Conservation (phyloP, 495 filamentous ascomycete genomes). For the Ascodesmis nigricans region DNA sequence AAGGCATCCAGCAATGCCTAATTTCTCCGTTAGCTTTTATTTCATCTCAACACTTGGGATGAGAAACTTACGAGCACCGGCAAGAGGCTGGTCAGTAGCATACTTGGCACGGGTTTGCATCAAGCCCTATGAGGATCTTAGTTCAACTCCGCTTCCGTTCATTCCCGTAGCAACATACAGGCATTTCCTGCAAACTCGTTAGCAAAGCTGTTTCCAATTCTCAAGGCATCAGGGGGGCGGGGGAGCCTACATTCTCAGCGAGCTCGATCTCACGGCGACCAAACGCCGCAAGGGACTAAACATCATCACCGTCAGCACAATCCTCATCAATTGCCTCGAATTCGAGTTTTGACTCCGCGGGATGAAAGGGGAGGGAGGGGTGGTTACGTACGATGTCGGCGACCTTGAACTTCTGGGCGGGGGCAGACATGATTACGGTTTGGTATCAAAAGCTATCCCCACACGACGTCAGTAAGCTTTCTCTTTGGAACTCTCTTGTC, state of each 20-base stretch:
- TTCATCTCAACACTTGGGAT: background rate
- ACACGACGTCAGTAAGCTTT: too few species aligned
- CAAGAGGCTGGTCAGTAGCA: conserved; percentile 73
- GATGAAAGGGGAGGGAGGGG: background rate
- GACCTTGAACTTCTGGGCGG: conserved; percentile 90
- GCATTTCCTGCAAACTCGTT: conserved; percentile 21
- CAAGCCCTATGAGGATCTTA: conserved; percentile 44
- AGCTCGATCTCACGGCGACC: conserved; percentile 98
- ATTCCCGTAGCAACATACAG: conserved; percentile 8
- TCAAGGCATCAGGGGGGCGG: background rate
- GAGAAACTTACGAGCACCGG: conserved; percentile 34
- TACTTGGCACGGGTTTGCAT: conserved; percentile 91
- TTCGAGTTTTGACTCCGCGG: background rate
- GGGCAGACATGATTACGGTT: conserved; percentile 61
- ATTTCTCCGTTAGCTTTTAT: conserved; percentile 9
- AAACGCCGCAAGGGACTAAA: conserved; percentile 73
- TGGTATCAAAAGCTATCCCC: too few species aligned
- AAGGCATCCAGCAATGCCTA: conserved; percentile 83
- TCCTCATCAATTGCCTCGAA: background rate
- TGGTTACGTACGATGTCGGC: conserved; percentile 56
- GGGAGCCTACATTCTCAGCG: conserved; percentile 53
- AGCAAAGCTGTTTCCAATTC: conserved; percentile 1
- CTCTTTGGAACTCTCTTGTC: too few species aligned
- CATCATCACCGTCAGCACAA: conserved; percentile 15
- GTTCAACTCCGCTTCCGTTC: conserved; percentile 55